Evolutionary conservation across 2,329 filamentous ascomycete genomes (phyloP).

Genomic region (Westerdykella ornata): DNA sequence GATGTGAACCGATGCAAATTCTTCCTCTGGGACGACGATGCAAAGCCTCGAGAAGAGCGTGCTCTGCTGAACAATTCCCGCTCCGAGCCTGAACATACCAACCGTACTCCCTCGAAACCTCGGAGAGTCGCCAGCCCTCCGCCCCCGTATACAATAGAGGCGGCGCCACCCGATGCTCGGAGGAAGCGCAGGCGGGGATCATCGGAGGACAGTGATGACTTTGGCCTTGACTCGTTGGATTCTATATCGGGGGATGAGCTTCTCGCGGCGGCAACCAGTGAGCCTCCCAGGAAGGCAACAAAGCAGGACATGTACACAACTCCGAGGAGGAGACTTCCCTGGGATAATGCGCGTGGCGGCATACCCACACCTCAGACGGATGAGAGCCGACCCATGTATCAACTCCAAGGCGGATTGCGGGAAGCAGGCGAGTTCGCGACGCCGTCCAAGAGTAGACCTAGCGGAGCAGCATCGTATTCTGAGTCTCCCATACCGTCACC

Average conservation of each 20-base stretch:
- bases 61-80: constrained; percentile 45
- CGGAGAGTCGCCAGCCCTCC: constrained; percentile 10
- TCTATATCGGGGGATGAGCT: constrained; percentile 31
- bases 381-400: background rate
- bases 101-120: constrained; percentile 4
- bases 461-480: constrained; percentile 2
- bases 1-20: constrained; percentile 47
- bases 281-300: constrained; percentile 39
- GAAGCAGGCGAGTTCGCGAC: constrained; percentile 16
- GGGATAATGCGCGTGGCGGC: constrained; percentile 26
- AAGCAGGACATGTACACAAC: constrained; percentile 37
- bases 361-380: constrained; percentile 25
- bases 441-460: constrained; percentile 10
- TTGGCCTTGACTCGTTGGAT: constrained; percentile 26
- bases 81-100: constrained; percentile 35
- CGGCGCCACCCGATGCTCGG: constrained; percentile 6
- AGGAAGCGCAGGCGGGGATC: constrained; percentile 28
- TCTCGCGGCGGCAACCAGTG: constrained; percentile 18
- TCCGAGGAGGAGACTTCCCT: constrained; percentile 37
- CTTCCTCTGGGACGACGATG: constrained; percentile 54
- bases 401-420: constrained; percentile 1
- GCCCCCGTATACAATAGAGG: constrained; percentile 13
- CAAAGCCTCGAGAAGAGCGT: constrained; percentile 43
- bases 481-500: constrained; percentile 16
- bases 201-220: constrained; percentile 30